A percentile compares a stretch with the other conserved stretches of the same genome.
phyloP scores from a whole-genome alignment of 179 eudicot genomes.

The Heliamphora pulchella region DNA sequence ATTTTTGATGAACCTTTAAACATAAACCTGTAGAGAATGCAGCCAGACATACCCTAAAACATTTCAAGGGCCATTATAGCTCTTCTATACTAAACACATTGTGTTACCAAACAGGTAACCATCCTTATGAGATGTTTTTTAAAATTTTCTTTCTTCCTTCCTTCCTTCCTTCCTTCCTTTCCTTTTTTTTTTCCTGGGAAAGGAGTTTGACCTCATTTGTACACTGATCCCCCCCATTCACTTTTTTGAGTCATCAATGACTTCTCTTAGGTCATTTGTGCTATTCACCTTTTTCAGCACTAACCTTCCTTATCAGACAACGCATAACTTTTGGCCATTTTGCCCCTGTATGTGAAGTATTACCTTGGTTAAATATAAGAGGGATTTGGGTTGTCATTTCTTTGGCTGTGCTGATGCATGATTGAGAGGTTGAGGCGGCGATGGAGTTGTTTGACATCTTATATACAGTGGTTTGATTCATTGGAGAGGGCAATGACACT shows the following conservation, averaged over 20 bases:
- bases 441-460: not conserved
- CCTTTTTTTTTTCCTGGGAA: no score
- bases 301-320: not conserved
- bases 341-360: not conserved
- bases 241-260: not conserved
- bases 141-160: no score
- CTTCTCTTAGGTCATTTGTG: not conserved
- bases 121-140: not conserved
- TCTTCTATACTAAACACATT: not conserved
- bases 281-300: not conserved
- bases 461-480: not conserved
- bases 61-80: not conserved
- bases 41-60: not conserved
- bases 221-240: not conserved
- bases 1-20: not conserved
- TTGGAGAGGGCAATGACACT: not conserved
- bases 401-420: not conserved
- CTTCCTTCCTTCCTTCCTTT: no score
- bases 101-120: not conserved
- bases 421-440: slow-evolving; percentile 8
- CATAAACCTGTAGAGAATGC: not conserved
- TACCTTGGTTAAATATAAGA: not conserved
- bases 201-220: not conserved
- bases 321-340: not conserved
- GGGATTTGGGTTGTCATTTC: not conserved